phyloP scores from a whole-genome alignment of 2,329 filamentous ascomycete species.

The Chrysosporium queenslandicum region DNA sequence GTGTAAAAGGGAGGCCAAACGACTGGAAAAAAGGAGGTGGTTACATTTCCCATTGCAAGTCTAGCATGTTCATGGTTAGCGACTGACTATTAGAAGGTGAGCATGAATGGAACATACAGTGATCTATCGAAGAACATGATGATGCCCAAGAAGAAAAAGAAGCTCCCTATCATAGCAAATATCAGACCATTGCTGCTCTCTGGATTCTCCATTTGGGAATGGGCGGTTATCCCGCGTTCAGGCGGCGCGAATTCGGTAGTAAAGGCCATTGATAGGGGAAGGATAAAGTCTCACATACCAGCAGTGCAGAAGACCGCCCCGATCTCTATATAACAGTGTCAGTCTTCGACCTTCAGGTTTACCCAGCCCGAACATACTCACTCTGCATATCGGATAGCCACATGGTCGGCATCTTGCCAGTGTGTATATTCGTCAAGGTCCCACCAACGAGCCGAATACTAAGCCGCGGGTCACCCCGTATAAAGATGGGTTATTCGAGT shows the following conservation, averaged over 20 bases:
- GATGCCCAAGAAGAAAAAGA: conserved; percentile 90
- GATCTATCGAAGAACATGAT: conserved; percentile 96
- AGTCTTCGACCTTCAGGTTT: no score
- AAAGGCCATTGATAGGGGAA: background rate
- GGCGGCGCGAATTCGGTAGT: no score
- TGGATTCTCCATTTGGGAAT: background rate
- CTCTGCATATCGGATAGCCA: conserved; percentile 95
- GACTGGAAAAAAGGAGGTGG: no score
- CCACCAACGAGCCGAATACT: background rate
- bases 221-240: no score
- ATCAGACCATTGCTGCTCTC: background rate
- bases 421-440: background rate
- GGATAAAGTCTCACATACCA: conserved; percentile 53
- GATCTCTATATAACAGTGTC: conserved; percentile 54
- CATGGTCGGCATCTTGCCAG: conserved; percentile 66
- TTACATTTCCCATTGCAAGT: conserved; percentile 94
- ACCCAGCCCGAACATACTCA: conserved; percentile 40
- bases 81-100: conserved; percentile 8
- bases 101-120: conserved; percentile 52
- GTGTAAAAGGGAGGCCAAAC: background rate
- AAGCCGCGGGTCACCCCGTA: background rate
- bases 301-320: conserved; percentile 96
- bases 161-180: conserved; percentile 58
- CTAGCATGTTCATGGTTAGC: conserved; percentile 36
- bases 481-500: background rate